phyloP scores from a whole-genome alignment of 164 flowering plant species.

The Echeveria elegans region DNA sequence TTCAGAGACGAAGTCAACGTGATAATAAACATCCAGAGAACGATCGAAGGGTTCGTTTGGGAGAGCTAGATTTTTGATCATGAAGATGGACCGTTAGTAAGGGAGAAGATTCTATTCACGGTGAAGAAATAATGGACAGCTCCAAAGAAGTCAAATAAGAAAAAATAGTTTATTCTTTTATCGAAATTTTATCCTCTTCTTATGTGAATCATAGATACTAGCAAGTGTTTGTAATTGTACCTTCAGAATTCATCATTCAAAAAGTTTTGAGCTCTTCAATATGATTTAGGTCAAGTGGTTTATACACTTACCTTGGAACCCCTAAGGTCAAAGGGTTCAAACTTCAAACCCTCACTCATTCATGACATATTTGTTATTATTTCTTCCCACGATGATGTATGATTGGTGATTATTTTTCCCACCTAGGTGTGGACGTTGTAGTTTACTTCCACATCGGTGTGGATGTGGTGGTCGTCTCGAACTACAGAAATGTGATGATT shows the following conservation, averaged over 20 bases:
- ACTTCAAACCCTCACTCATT: too few relatives aligned
- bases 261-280: too few relatives aligned
- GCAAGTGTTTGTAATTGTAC: background rate
- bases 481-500: too few relatives aligned
- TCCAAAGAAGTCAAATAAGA: conserved; percentile 11
- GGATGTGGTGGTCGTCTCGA: too few relatives aligned
- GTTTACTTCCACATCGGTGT: too few relatives aligned
- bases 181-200: background rate
- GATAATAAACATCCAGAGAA: conserved; percentile 37
- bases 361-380: too few relatives aligned
- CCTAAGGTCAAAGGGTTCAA: too few relatives aligned
- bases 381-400: too few relatives aligned
- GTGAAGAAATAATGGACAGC: conserved; percentile 72
- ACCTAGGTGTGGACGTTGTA: too few relatives aligned
- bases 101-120: conserved; percentile 61
- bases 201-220: background rate
- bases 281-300: too few relatives aligned
- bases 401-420: too few relatives aligned
- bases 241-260: background rate
- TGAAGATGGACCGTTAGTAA: conserved; percentile 53
- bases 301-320: too few relatives aligned
- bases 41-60: conserved; percentile 51
- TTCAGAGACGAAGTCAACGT: conserved; percentile 69
- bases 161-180: background rate
- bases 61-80: conserved; percentile 56